Conservation (phyloP, 352 stramenopile species). For the Globisporangium spiculum region DNA sequence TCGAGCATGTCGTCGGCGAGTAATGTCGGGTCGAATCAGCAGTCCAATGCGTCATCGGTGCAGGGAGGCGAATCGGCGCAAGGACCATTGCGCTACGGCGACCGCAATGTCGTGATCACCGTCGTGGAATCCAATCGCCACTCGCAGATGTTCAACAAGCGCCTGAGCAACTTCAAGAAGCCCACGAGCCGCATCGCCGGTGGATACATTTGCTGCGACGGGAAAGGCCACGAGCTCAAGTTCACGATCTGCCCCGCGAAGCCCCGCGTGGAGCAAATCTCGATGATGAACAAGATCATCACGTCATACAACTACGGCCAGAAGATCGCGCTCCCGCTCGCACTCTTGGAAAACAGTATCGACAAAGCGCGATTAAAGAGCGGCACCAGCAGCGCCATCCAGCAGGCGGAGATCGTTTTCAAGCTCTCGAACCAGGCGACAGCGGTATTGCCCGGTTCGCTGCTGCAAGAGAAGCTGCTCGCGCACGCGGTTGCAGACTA, state of each 20-base stretch:
- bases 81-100: slow-evolving; percentile 57
- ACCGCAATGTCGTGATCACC: slow-evolving; percentile 66
- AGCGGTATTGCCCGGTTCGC: slow-evolving; percentile 40
- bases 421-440: slow-evolving; percentile 56
- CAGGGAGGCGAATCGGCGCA: slow-evolving; percentile 4
- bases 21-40: slow-evolving; percentile 5
- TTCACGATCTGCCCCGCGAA: slow-evolving; percentile 63
- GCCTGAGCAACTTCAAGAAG: slow-evolving; percentile 87
- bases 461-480: slow-evolving; percentile 60
- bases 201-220: slow-evolving; percentile 87
- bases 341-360: slow-evolving; percentile 47
- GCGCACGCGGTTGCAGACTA: slow-evolving; percentile 31
- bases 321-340: slow-evolving; percentile 74
- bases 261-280: slow-evolving; percentile 77
- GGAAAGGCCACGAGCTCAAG: slow-evolving; percentile 68
- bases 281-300: slow-evolving; percentile 85
- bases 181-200: slow-evolving; percentile 72
- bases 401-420: slow-evolving; percentile 64
- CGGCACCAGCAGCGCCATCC: slow-evolving; percentile 12
- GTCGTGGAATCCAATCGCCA: slow-evolving; percentile 83
- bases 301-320: slow-evolving; percentile 81
- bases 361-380: slow-evolving; percentile 22
- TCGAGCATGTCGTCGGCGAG: slow-evolving; percentile 13
- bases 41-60: slow-evolving; percentile 12
- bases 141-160: slow-evolving; percentile 82